Evolutionary conservation across 257 asterid genomes (phyloP), one percentile per base, ranked within the genome.

Genomic region (Solanum chaucha): DNA sequence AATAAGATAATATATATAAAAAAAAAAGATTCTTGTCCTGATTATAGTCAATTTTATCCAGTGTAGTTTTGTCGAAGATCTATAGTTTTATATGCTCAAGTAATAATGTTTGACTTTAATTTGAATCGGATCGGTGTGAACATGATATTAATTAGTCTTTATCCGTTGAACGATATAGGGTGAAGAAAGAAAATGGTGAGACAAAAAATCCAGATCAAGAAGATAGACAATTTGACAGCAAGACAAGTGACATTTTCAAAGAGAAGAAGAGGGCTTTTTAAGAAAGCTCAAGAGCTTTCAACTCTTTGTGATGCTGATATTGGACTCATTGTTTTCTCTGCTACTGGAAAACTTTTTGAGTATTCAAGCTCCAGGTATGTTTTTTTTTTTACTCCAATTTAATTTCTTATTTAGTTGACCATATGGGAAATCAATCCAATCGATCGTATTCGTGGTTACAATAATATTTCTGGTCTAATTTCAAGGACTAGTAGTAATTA

Each of bases 191-290:
- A 35, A 88, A 94, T 95, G 98, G 98, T 95, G 92, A 91, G 98
- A 86, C 95, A 93, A 77, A 95, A 90, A 90, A 95, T 95, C 58
- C 90, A 94, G 93, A 95, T 95, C 87, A 94, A 93, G 93, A 95
- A 92, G 92, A 95, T 95, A 20, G 98, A 95, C 51, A 93, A 93
- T 92, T 86, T 95, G 89, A 89, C 98, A 0, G 92, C 98, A 8
- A 91, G 98, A 61, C 98, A 95, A 51, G 98, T 95, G 74, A 95
- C 98, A 0, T 95, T 94, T 44, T 93, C 98, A 3, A 95, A 95
- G 93, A 88, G 98, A 89, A 92, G 98, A 90, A 94, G 94, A 92
- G 98, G 98, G 89, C 95, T 95, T 91, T 94, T 95, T 90, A 95
- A 95, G 92, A 95, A 95, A 82, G 98, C 98, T 87, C 91, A 92